Conservation (phyloP, 2,329 filamentous ascomycete genomes). For the Ustilaginoidea virens region DNA sequence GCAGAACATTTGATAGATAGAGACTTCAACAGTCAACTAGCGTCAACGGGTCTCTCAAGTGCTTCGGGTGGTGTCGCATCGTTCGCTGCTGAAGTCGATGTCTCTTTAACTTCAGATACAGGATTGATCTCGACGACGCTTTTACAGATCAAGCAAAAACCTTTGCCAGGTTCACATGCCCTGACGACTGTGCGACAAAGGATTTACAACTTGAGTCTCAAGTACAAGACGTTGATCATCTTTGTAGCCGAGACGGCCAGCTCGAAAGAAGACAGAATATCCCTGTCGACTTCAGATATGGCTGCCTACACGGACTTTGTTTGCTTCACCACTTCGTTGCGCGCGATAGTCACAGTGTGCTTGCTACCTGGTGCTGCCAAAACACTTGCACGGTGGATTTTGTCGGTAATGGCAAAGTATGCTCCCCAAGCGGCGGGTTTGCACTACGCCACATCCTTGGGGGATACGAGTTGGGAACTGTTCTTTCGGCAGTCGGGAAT, state of each 20-base stretch:
- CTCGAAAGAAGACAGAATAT: constrained; percentile 23
- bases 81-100: constrained; percentile 48
- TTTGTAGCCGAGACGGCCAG: constrained; percentile 43
- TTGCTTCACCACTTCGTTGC: constrained; percentile 28
- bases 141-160: constrained; percentile 55
- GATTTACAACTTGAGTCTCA: constrained; percentile 33
- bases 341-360: constrained; percentile 21
- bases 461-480: constrained; percentile 24
- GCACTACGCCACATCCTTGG: constrained; percentile 19
- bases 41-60: constrained; percentile 17
- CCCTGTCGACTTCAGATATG: constrained; percentile 24
- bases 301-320: constrained; percentile 33
- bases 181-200: constrained; percentile 36
- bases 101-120: constrained; percentile 52
- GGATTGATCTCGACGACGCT: constrained; percentile 59
- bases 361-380: constrained; percentile 35
- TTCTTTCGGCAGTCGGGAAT: constrained; percentile 20
- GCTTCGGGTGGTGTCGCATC: constrained; percentile 8
- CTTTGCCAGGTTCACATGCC: constrained; percentile 36
- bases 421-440: constrained; percentile 12
- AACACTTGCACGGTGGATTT: constrained; percentile 38
- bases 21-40: constrained; percentile 26
- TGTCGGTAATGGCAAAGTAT: constrained; percentile 34
- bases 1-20: constrained; percentile 41
- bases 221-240: constrained; percentile 55